These are phyloP conservation scores for Linum lewisii DNA, from an alignment of 345 rosid genomes.

Conservation along the genomic window DNA sequence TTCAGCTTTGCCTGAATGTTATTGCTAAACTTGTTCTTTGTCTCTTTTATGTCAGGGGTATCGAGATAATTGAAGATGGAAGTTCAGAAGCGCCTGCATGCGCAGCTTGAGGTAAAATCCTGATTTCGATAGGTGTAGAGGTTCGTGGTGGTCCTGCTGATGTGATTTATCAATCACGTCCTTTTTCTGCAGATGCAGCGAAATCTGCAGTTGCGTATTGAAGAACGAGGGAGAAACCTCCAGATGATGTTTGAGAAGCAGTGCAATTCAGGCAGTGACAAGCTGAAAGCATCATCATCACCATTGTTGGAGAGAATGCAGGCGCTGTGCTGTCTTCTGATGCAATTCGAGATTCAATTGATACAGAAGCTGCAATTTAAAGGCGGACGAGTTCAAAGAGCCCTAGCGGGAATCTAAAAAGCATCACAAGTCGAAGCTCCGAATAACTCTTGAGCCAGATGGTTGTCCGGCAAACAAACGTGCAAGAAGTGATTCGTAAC, in stretches of 20 bases:
- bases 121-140: too few relatives aligned
- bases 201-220: conserved; percentile 82
- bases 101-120: neutral
- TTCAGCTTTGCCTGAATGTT: too few relatives aligned
- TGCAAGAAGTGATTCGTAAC: conserved; percentile 35
- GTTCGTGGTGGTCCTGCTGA: too few relatives aligned
- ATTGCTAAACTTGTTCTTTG: neutral
- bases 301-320: conserved; percentile 36
- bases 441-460: too few relatives aligned
- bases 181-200: conserved; percentile 58
- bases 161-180: too few relatives aligned
- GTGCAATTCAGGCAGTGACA: conserved; percentile 43
- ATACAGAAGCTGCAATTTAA: conserved; percentile 25
- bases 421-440: conserved; percentile 17
- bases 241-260: conserved; percentile 98
- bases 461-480: conserved; percentile 34
- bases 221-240: conserved; percentile 91
- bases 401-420: conserved; percentile 21
- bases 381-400: conserved; percentile 18
- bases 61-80: conserved; percentile 1
- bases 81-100: neutral
- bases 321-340: conserved; percentile 21
- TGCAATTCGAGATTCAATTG: conserved; percentile 22
- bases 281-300: conserved; percentile 41
- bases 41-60: neutral